These are phyloP conservation scores for Leccinum boreale DNA, from an alignment of 768 basidiomycete genomes.

Conservation along the genomic window DNA sequence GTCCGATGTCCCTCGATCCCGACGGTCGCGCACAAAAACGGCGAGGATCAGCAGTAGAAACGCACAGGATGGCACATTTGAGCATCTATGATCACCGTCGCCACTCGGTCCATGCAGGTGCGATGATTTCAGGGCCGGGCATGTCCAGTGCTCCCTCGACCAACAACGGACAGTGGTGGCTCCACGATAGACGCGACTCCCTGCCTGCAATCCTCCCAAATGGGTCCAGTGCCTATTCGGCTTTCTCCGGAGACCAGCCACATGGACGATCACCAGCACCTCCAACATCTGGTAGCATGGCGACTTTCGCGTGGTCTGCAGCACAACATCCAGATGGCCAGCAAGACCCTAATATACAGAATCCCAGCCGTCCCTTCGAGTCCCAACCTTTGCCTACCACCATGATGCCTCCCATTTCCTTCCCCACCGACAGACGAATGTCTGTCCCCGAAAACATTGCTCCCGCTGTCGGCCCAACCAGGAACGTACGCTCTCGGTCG, in stretches of 20 bases:
- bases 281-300: constrained; percentile 57
- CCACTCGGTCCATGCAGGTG: constrained; percentile 68
- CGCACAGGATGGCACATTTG: constrained; percentile 69
- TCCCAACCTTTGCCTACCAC: constrained; percentile 42
- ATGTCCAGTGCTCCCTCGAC: constrained; percentile 17
- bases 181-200: constrained; percentile 70
- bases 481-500: constrained; percentile 62
- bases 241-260: constrained; percentile 61
- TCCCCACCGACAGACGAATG: constrained; percentile 68
- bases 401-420: constrained; percentile 59
- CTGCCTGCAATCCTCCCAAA: constrained; percentile 67
- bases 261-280: constrained; percentile 57
- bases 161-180: constrained; percentile 49
- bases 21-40: constrained; percentile 77
- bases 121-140: constrained; percentile 31
- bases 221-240: constrained; percentile 53
- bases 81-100: constrained; percentile 72
- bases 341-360: constrained; percentile 41
- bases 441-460: constrained; percentile 63
- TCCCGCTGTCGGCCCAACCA: constrained; percentile 42
- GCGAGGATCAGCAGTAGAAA: constrained; percentile 80
- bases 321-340: constrained; percentile 44
- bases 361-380: constrained; percentile 46
- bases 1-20: constrained; percentile 52
- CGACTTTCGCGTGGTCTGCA: constrained; percentile 73